These are phyloP conservation scores for Rhizopus stolonifer DNA, from an alignment of 371 early-diverging fungal genomes.

Conservation along the genomic window DNA sequence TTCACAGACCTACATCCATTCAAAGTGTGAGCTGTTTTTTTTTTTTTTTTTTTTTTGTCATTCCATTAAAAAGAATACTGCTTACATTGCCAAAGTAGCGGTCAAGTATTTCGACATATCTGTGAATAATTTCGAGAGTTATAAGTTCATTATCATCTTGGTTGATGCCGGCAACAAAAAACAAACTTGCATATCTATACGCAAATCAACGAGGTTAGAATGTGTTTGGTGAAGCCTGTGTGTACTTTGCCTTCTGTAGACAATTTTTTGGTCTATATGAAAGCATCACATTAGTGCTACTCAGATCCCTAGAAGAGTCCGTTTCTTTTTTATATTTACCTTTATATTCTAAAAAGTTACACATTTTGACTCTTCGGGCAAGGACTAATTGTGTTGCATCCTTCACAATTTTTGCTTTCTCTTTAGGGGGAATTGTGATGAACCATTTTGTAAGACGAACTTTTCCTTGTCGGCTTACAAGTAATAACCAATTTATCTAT, in stretches of 20 bases:
- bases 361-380: slow-evolving; percentile 90
- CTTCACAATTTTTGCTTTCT: slow-evolving; percentile 92
- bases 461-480: slow-evolving; percentile 81
- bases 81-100: slow-evolving; percentile 95
- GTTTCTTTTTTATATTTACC: no score
- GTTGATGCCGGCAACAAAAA: slow-evolving; percentile 93
- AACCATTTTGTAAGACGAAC: slow-evolving; percentile 97
- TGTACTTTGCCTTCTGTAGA: slow-evolving; percentile 67
- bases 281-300: not conserved
- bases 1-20: slow-evolving; percentile 73
- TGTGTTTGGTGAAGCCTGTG: no score
- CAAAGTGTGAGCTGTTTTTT: not conserved
- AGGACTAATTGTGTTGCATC: slow-evolving; percentile 92
- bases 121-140: slow-evolving; percentile 92
- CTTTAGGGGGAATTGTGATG: slow-evolving; percentile 84
- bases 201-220: no score
- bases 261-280: slow-evolving; percentile 83
- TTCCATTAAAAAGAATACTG: no score
- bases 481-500: slow-evolving; percentile 72
- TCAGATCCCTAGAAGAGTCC: no score
- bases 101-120: slow-evolving; percentile 96
- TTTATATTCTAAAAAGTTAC: slow-evolving; percentile 97
- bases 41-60: not conserved
- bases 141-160: slow-evolving; percentile 92
- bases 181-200: slow-evolving; percentile 90